These are phyloP conservation scores for Cryomyces minteri DNA, from an alignment of 495 filamentous ascomycete species.

Conservation along the genomic window DNA sequence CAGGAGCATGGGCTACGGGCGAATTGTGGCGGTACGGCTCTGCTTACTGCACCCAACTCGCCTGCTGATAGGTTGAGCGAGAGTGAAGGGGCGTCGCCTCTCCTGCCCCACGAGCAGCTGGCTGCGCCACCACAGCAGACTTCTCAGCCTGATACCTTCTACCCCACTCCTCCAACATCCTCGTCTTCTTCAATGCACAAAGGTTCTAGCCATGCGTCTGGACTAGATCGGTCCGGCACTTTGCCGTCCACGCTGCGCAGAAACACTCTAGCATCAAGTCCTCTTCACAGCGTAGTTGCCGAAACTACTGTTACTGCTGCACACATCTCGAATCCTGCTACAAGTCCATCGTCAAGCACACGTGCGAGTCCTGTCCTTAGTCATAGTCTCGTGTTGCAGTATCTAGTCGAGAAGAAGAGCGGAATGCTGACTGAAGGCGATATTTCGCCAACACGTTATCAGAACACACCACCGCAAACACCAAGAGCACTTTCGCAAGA, in stretches of 20 bases:
- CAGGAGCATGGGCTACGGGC: neutral
- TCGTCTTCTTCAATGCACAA: constrained; percentile 8
- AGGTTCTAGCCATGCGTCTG: too few relatives aligned
- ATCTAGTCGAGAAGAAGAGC: constrained; percentile 41
- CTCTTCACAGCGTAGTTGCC: constrained; percentile 47
- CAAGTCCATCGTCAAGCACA: constrained; percentile 35
- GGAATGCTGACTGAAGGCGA: constrained; percentile 78
- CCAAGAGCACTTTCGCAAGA: constrained; percentile 67
- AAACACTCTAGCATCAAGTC: constrained; percentile 29
- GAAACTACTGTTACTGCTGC: constrained; percentile 46
- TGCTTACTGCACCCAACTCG: constrained; percentile 8
- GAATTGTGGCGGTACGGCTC: constrained; percentile 2
- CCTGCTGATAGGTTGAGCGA: constrained; percentile 1
- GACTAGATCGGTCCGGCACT: too few relatives aligned
- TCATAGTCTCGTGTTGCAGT: constrained; percentile 15
- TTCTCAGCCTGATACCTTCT: constrained; percentile 7
- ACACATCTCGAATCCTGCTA: constrained; percentile 59
- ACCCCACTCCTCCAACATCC: constrained; percentile 14
- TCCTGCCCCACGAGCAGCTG: constrained; percentile 11
- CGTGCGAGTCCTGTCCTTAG: constrained; percentile 32
- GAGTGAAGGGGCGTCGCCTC: constrained; percentile 5
- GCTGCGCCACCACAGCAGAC: neutral
- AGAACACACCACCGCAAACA: constrained; percentile 81
- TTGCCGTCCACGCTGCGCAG: constrained; percentile 22
- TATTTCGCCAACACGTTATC: constrained; percentile 37